Base-by-base conservation (phyloP, 192 early-diverging fungal species). In the Umbelopsis vinacea region DNA sequence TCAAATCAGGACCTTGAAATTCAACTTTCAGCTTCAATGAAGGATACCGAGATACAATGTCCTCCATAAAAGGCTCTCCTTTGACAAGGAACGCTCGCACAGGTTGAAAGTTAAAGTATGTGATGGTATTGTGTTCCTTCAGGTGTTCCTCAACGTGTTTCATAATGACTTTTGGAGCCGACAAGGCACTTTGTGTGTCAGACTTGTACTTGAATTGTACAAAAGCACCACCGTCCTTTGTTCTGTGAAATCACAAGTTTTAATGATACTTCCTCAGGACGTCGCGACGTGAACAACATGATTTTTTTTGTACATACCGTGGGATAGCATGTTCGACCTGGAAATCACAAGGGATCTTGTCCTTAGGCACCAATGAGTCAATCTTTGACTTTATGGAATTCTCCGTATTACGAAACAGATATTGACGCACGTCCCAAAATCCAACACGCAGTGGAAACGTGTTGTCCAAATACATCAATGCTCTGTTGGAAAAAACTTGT, bases 1-100 rank as follows among this genome's bases (percentile, higher is more conserved):
- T 76, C 43, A 93, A 53, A 60, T 92, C 90, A 0, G 90, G 87
- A 0, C 95, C 95, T 35, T 82, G 71, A 76, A 97, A 96, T 73
- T 93, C 90, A 5, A 97, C 85, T 19, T 78, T 82, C 29, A 92
- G 77, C 19, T 81, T 79, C 26, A 52, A 72, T 12, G 79, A 72
- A 29, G 88, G 88, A 43, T 86, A 88, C 17, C 86, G 80, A 33
- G 76, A 73, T 9, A 83, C 66, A 72, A 94, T 85, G 73, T 94
- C 93, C 66, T 94, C 93, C 26, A 86, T 74, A 57, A 94, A 94
- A 22, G 92, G 91, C 19, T 76, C 68, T 3, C 92, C 93, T 48
- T 86, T 88, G 37, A 95, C 90, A 6, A 87, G 78, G 75, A 93
- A 89, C 0, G 89, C 85, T 43, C 89, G 83, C 4, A 87, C 79